Conservation (phyloP, 169 alveolate species). For the Plasmodium ovale region DNA sequence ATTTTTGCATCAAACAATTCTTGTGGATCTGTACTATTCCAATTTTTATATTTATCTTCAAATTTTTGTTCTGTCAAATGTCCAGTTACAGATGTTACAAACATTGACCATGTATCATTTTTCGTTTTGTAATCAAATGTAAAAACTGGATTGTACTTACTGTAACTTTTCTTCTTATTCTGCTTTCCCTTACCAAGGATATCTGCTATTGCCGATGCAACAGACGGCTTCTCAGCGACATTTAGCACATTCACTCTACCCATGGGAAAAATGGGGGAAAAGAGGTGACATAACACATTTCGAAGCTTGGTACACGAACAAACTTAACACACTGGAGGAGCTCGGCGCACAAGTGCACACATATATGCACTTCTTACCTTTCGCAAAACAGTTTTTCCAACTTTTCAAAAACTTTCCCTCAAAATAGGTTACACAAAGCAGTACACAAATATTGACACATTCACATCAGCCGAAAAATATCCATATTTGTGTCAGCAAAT, state of each 20-base stretch:
- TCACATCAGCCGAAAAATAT: no score
- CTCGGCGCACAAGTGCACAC: no score
- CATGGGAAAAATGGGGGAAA: constrained; percentile 13
- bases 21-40: constrained; percentile 95
- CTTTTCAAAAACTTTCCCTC: no score
- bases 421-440: no score
- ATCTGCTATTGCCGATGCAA: constrained; percentile 96
- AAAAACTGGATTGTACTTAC: constrained; percentile 43
- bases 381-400: no score
- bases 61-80: constrained; percentile 97
- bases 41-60: constrained; percentile 93
- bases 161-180: constrained; percentile 83
- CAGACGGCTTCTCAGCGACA: constrained; percentile 99
- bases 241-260: constrained; percentile 90
- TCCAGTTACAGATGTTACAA: constrained; percentile 88
- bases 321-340: no score
- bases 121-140: constrained; percentile 48
- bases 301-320: no score
- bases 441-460: no score
- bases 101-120: constrained; percentile 78
- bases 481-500: no score
- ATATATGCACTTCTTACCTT: no score
- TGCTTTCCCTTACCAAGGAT: constrained; percentile 89
- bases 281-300: no score
- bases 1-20: constrained; percentile 96